Conservation (phyloP, 257 asterid genomes). For the Solanum sitiens region DNA sequence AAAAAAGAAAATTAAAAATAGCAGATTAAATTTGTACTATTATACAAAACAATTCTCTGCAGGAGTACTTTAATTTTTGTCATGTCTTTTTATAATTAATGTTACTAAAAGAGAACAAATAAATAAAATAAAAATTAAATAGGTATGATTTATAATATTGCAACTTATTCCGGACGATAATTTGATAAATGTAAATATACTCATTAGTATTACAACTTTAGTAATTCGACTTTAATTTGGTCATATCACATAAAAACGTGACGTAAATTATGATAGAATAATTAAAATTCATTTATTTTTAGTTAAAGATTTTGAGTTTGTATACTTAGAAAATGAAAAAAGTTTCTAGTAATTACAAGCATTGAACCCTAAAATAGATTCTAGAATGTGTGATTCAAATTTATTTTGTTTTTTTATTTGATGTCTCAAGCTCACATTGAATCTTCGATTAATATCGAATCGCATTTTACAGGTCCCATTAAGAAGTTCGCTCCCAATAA, state of each 20-base stretch:
- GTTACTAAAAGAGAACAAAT: background rate
- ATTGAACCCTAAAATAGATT: background rate
- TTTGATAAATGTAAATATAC: background rate
- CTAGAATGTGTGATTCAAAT: background rate
- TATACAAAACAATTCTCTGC: background rate
- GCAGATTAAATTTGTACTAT: background rate
- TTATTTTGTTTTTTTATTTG: no score
- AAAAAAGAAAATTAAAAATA: no score
- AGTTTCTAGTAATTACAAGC: background rate
- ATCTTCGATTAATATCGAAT: no score
- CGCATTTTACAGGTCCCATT: no score
- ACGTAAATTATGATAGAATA: background rate
- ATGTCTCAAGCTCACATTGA: no score
- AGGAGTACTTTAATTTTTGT: background rate
- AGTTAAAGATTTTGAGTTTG: no score
- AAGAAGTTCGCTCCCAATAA: rapidly evolving
- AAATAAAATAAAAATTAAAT: background rate
- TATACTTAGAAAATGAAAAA: no score
- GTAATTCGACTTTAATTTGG: no score
- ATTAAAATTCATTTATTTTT: no score
- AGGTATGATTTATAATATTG: background rate
- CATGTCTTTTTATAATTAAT: background rate
- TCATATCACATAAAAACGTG: background rate
- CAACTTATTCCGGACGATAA: background rate
- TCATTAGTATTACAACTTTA: no score